Evolutionary conservation across 2,329 filamentous ascomycete species (phyloP).

Genomic region (Penicillium fuscoglaucum): DNA sequence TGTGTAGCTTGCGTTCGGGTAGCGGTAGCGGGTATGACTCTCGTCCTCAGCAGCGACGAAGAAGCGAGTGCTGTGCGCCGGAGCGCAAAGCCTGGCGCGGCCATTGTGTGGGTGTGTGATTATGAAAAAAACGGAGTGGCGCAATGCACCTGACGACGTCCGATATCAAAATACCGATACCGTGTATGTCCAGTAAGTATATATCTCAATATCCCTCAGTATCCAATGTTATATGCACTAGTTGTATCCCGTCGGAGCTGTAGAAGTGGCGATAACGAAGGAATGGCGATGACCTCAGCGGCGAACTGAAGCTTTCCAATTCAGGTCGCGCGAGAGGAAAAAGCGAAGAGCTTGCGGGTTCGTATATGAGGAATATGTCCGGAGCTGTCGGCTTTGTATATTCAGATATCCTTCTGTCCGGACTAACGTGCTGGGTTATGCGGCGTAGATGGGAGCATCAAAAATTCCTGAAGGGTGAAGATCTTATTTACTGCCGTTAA

Average conservation of each 20-base stretch:
- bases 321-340: not conserved
- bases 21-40: not conserved
- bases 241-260: not conserved
- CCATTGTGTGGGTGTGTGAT: slow-evolving; percentile 4
- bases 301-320: not conserved
- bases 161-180: not conserved
- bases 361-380: slow-evolving; percentile 4
- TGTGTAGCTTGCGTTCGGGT: not conserved
- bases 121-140: not conserved
- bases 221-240: not conserved
- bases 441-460: slow-evolving; percentile 46
- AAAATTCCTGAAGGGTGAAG: slow-evolving; percentile 17
- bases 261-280: not conserved
- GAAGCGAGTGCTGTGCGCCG: slow-evolving; percentile 8
- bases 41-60: slow-evolving; percentile 20
- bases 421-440: slow-evolving; percentile 44
- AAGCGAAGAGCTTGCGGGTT: not conserved
- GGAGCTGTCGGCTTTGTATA: slow-evolving; percentile 11
- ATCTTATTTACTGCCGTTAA: slow-evolving; percentile 7
- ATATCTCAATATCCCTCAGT: not conserved
- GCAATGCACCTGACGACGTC: not conserved
- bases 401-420: slow-evolving; percentile 25
- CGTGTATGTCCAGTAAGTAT: not conserved
- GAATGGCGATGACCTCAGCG: slow-evolving; percentile 1
- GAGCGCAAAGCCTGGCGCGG: slow-evolving; percentile 4